Evolutionary conservation across 768 basidiomycete species (phyloP).

Genomic region (Cubamyces lactineus): DNA sequence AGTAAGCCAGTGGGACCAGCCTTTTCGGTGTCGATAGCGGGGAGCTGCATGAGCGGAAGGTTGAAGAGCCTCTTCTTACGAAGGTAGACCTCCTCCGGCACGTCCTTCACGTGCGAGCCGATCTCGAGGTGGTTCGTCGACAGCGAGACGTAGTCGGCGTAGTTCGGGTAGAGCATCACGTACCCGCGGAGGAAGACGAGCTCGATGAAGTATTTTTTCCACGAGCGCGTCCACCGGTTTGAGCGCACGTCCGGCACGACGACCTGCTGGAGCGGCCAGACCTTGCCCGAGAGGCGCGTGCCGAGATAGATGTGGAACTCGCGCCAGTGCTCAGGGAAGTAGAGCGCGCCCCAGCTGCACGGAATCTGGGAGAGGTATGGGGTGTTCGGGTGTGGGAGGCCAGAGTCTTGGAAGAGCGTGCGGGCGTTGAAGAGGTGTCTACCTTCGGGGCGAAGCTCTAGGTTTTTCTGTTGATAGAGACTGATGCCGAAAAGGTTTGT

Average conservation of each 20-base stretch:
- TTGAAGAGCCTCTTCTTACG: slow-evolving; percentile 67
- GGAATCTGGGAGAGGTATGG: slow-evolving; percentile 88
- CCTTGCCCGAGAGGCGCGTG: slow-evolving; percentile 62
- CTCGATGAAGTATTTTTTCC: slow-evolving; percentile 92
- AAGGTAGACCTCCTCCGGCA: slow-evolving; percentile 46
- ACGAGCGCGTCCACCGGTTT: slow-evolving; percentile 78
- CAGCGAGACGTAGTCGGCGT: slow-evolving; percentile 65
- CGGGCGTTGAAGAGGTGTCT: slow-evolving; percentile 71
- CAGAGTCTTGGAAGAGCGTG: slow-evolving; percentile 49
- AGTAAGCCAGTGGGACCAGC: slow-evolving; percentile 44
- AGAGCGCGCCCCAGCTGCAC: slow-evolving; percentile 91
- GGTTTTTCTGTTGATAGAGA: slow-evolving; percentile 83
- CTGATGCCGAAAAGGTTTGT: slow-evolving; percentile 75
- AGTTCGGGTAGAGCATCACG: slow-evolving; percentile 91
- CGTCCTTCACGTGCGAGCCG: slow-evolving; percentile 75
- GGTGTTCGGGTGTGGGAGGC: slow-evolving; percentile 48
- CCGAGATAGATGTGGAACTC: slow-evolving; percentile 82
- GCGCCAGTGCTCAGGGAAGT: slow-evolving; percentile 88
- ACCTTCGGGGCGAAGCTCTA: slow-evolving; percentile 72
- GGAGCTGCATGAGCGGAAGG: slow-evolving; percentile 68
- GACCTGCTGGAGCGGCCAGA: slow-evolving; percentile 41
- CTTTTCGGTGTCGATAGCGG: slow-evolving; percentile 27
- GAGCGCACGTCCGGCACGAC: slow-evolving; percentile 80
- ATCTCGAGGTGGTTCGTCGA: slow-evolving; percentile 92
- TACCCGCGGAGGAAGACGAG: slow-evolving; percentile 80